phyloP scores from a whole-genome alignment of 2,329 filamentous ascomycete species.

The Alternaria infectoria region DNA sequence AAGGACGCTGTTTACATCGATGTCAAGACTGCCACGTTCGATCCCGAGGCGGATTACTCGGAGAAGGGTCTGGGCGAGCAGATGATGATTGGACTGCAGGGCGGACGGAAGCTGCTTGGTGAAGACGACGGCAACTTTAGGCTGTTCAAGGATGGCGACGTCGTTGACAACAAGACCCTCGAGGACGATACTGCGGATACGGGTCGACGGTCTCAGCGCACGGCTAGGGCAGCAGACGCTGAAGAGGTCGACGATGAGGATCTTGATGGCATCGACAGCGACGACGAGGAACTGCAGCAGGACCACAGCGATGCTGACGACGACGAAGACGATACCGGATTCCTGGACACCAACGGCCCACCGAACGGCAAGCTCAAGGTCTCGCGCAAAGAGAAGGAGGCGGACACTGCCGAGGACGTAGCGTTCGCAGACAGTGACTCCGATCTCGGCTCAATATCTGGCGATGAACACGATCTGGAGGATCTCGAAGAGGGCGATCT shows the following conservation, averaged over 20 bases:
- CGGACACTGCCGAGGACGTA: constrained; percentile 66
- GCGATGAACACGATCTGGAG: constrained; percentile 52
- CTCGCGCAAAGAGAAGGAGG: constrained; percentile 37
- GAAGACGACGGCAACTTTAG: constrained; percentile 82
- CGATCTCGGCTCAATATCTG: constrained; percentile 86
- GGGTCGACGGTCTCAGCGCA: constrained; percentile 61
- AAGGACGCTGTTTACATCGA: constrained; percentile 95
- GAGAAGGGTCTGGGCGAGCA: constrained; percentile 94
- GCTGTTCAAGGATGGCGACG: constrained; percentile 79
- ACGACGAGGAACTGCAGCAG: constrained; percentile 61
- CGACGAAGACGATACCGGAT: constrained; percentile 60
- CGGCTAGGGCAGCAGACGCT: constrained; percentile 55
- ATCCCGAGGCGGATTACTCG: constrained; percentile 65
- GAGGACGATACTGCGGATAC: constrained; percentile 63
- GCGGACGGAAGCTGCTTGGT: constrained; percentile 80
- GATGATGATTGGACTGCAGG: constrained; percentile 88
- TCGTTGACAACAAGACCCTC: constrained; percentile 61
- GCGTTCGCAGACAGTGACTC: constrained; percentile 97
- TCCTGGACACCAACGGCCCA: constrained; percentile 49
- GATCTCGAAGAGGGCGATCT: constrained; percentile 54
- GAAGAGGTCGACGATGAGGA: constrained; percentile 61
- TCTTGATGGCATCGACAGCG: constrained; percentile 55
- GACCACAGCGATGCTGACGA: constrained; percentile 56
- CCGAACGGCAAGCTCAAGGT: constrained; percentile 45
- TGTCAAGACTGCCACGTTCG: constrained; percentile 74